Base-by-base conservation (phyloP, 78 protist species). In the Tieghemostelium lacteum region DNA sequence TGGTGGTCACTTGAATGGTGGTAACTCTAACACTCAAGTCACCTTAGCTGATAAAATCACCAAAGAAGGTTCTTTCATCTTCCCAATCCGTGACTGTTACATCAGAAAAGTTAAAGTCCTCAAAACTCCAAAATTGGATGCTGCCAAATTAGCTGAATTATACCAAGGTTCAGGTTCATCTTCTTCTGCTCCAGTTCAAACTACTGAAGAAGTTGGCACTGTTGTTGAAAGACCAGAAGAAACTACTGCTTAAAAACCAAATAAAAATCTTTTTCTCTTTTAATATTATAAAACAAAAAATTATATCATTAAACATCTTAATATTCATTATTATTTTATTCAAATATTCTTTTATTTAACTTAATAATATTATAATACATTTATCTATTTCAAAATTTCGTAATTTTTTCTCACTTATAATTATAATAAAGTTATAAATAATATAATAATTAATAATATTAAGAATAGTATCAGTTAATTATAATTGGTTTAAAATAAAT, bases 81-180 rank as follows among this genome's bases (percentile, higher is more conserved):
- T 85, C 99, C 99, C 99, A 36, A 94, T 98, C 69, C 94, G 94
- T 92, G 96, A 98, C 92, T 98, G 95, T 61, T 93, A 37, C 96
- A 75, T 99, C 96, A 95, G 99, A 92, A 98, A 98, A 95, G 97
- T 97, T 57, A 98, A 98, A 96, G 85, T 97, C 72, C 67, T 98
- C 77, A 97, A 96, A 94, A 57, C 94, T 37, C 99, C 99, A 67
- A 95, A 96, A 94, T 45, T 96, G 74, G 99, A 97, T 12, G 75
- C 85, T 61, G 75, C 54, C 36, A 80, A 85, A 72, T 76, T 92
- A 34, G 34, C 80, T 42, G 92, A 92, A 71, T 34, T 73, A 40
- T 86, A 92, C 85, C 83, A 61, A 10, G 37, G 42, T 58, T 14
- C 22, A 6, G 26, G 29, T n/a, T 22, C 67, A 1, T 31, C 45